Evolutionary conservation across 176 grass and related monocot genomes (phyloP).

Genomic region (Aechmea fasciata): DNA sequence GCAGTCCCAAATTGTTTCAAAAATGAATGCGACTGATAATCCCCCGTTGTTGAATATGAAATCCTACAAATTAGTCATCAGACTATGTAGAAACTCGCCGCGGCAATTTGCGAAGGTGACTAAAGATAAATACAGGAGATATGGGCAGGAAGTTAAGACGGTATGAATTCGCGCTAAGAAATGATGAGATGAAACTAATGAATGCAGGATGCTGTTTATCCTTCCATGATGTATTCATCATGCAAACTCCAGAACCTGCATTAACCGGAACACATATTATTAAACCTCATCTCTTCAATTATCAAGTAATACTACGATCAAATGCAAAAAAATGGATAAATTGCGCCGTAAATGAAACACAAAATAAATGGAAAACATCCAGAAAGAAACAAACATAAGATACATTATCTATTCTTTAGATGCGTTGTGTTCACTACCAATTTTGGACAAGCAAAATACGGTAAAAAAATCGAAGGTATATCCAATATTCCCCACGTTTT

Average conservation of each 20-base stretch:
- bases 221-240: conserved; percentile 71
- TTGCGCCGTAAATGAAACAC: too few relatives aligned
- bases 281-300: not conserved
- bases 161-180: conserved; percentile 56
- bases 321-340: not conserved
- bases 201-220: conserved; percentile 53
- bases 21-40: conserved; percentile 63
- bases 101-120: not conserved
- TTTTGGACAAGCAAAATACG: not conserved
- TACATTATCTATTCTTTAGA: not conserved
- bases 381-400: not conserved
- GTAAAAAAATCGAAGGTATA: not conserved
- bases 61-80: conserved; percentile 34
- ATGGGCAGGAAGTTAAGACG: conserved; percentile 60
- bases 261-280: not conserved
- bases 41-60: conserved; percentile 74
- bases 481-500: not conserved
- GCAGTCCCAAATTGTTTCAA: conserved; percentile 52
- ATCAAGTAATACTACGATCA: not conserved
- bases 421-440: not conserved
- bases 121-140: conserved; percentile 35
- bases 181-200: conserved; percentile 46
- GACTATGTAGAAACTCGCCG: not conserved
- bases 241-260: conserved; percentile 53
- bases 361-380: not conserved